These are phyloP conservation scores for Glycyrrhiza uralensis DNA, from an alignment of 306 rosid species.

Conservation along the genomic window DNA sequence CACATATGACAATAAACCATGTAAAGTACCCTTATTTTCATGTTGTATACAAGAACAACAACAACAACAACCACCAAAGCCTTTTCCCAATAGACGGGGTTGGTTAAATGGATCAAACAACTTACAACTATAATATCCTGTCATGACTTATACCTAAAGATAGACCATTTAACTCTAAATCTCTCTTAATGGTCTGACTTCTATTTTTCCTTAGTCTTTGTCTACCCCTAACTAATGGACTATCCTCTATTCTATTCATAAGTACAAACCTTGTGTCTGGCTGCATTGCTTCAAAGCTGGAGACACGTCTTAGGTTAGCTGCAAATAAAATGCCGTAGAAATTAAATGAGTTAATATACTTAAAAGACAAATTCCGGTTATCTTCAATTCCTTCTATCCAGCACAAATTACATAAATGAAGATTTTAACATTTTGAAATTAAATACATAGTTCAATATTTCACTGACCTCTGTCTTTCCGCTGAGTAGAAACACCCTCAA, in stretches of 20 bases:
- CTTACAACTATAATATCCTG: background rate
- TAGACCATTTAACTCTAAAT: background rate
- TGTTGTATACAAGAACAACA: background rate
- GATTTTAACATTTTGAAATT: background rate
- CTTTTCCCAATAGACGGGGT: background rate
- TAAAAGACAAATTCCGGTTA: background rate
- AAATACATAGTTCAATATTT: background rate
- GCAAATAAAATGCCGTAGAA: constrained; percentile 32
- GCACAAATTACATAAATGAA: background rate
- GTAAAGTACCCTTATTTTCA: constrained; percentile 6
- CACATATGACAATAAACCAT: constrained; percentile 16
- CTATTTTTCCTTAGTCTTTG: no score
- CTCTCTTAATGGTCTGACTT: no score
- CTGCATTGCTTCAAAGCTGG: constrained; percentile 93
- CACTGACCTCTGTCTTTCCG: constrained; percentile 72
- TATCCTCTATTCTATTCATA: background rate
- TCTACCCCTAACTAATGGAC: background rate
- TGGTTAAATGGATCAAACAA: background rate
- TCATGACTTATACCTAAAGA: background rate
- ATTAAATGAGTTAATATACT: background rate
- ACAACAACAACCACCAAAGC: background rate
- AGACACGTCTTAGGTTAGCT: constrained; percentile 87
- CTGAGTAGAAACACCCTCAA: constrained; percentile 75
- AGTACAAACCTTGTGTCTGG: constrained; percentile 68
- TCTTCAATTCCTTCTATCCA: background rate